Evolutionary conservation across 2,329 filamentous ascomycete species (phyloP).

Genomic region (Myriangium duriaei): DNA sequence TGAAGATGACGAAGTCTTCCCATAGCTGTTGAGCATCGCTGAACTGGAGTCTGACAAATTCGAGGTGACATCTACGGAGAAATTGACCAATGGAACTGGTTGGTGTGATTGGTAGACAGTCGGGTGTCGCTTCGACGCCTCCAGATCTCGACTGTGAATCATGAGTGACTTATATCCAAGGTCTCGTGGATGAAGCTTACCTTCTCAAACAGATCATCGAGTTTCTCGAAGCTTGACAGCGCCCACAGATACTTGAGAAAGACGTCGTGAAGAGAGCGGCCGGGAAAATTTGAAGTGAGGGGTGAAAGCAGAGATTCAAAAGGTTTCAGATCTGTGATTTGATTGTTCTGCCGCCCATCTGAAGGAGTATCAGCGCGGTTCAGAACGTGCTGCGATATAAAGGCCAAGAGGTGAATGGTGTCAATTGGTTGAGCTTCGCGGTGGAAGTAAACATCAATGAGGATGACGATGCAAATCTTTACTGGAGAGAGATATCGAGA

Average conservation of each 20-base stretch:
- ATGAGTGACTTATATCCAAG: slow-evolving; percentile 1
- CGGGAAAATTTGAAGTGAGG: slow-evolving; percentile 47
- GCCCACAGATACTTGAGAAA: slow-evolving; percentile 74
- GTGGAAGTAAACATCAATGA: slow-evolving; percentile 61
- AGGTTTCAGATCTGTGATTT: slow-evolving; percentile 29
- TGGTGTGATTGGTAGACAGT: slow-evolving; percentile 36
- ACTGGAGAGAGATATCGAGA: slow-evolving; percentile 77
- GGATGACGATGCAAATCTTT: slow-evolving; percentile 68
- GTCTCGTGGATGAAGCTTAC: not conserved
- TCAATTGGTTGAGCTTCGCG: slow-evolving; percentile 15
- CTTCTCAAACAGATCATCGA: slow-evolving; percentile 51
- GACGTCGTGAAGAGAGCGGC: slow-evolving; percentile 74
- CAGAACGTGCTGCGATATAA: slow-evolving; percentile 56
- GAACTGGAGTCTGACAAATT: slow-evolving; percentile 71
- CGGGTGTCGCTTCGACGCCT: slow-evolving; percentile 26
- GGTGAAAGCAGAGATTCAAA: slow-evolving; percentile 20
- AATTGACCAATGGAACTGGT: slow-evolving; percentile 68
- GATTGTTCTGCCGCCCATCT: slow-evolving; percentile 11
- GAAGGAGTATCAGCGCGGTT: slow-evolving; percentile 8
- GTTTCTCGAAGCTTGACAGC: slow-evolving; percentile 65
- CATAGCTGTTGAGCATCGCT: slow-evolving; percentile 67
- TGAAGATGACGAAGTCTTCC: slow-evolving; percentile 70
- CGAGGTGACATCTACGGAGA: slow-evolving; percentile 61
- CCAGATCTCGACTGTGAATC: slow-evolving; percentile 7
- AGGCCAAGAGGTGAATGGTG: slow-evolving; percentile 60